Conservation (phyloP, 2,329 filamentous ascomycete species). For the Venturia nashicola region DNA sequence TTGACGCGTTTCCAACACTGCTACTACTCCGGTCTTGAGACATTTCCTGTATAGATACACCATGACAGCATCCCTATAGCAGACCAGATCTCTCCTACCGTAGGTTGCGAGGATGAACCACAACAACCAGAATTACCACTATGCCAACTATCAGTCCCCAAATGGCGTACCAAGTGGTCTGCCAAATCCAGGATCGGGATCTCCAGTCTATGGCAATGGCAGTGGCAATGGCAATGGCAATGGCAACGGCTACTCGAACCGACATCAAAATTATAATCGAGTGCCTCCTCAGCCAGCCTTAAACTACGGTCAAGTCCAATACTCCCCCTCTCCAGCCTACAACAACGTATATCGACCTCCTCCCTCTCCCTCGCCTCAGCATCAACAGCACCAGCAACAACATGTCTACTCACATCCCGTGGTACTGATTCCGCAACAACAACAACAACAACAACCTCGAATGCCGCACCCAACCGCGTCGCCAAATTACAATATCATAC, state of each 20-base stretch:
- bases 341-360: not conserved
- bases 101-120: not conserved
- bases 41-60: not conserved
- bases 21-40: too few relatives aligned
- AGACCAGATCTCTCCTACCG: not conserved
- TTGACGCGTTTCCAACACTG: not conserved
- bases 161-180: not conserved
- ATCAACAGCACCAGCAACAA: not conserved
- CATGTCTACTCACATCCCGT: conserved; percentile 12
- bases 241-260: not conserved
- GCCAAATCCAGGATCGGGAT: not conserved
- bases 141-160: conserved; percentile 4
- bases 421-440: conserved; percentile 14
- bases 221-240: not conserved
- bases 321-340: not conserved
- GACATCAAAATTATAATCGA: not conserved
- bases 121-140: conserved; percentile 1
- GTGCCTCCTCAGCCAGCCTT: not conserved
- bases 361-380: not conserved
- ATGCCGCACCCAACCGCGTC: not conserved
- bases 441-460: conserved; percentile 10
- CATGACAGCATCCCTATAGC: not conserved
- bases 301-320: not conserved
- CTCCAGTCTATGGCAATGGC: not conserved
- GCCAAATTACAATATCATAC: not conserved